Percentiles rank a stretch among this genome's conserved stretches.
Evolutionary conservation across 176 grass and related monocot genomes (phyloP).

Genomic region (Raddia distichophylla): DNA sequence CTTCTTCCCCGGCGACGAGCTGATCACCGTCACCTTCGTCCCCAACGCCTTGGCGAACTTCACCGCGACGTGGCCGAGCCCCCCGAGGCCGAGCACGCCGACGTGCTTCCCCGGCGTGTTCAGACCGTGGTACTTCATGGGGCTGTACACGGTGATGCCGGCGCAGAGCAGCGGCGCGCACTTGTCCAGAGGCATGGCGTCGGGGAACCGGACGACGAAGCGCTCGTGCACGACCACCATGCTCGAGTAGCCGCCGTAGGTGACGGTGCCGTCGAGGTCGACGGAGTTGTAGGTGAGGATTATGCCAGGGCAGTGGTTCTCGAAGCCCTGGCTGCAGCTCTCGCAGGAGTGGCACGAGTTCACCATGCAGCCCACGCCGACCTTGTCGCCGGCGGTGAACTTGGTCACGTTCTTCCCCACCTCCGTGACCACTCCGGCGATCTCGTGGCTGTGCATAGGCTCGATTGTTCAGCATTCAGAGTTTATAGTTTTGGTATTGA

Average conservation of each 20-base stretch:
- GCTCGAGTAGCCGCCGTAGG: conserved; percentile 71
- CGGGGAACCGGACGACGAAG: conserved; percentile 69
- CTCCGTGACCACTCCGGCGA: conserved; percentile 65
- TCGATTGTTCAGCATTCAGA: conserved; percentile 1
- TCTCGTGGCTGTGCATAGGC: conserved; percentile 58
- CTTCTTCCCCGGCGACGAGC: conserved; percentile 53
- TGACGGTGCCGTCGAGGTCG: conserved; percentile 53
- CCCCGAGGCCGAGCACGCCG: conserved; percentile 62
- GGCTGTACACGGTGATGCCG: conserved; percentile 67
- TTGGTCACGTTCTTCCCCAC: conserved; percentile 58
- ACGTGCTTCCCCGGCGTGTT: conserved; percentile 49
- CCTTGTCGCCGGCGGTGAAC: conserved; percentile 64
- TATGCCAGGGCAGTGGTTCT: conserved; percentile 48
- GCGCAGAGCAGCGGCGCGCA: conserved; percentile 74
- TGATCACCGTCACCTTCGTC: conserved; percentile 80
- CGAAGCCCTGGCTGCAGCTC: conserved; percentile 48
- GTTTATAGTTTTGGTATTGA: neutral
- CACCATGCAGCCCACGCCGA: conserved; percentile 69
- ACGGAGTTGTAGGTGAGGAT: conserved; percentile 65
- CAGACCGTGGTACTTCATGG: conserved; percentile 66
- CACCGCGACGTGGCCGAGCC: conserved; percentile 73
- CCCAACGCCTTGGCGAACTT: conserved; percentile 75
- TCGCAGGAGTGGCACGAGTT: conserved; percentile 66
- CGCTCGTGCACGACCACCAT: conserved; percentile 53
- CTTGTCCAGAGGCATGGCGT: conserved; percentile 57